These are phyloP conservation scores for Ascochyta pisi DNA, from an alignment of 2,329 filamentous ascomycete genomes.

Conservation along the genomic window DNA sequence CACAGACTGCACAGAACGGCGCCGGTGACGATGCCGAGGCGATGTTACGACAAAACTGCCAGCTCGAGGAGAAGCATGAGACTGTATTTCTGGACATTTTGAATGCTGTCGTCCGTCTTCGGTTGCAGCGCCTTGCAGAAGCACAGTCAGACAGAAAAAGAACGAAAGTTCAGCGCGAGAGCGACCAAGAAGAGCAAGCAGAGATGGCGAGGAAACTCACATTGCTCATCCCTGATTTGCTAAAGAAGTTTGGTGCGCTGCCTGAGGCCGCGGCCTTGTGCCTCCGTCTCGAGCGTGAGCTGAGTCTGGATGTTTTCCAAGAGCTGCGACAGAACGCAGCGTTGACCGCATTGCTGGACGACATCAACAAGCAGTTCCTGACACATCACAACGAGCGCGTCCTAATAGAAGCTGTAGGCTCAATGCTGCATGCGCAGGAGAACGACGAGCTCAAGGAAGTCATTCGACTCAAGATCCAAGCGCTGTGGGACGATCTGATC, in stretches of 20 bases:
- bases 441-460: constrained; percentile 90
- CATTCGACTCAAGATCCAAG: constrained; percentile 78
- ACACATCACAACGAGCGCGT: constrained; percentile 89
- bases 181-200: constrained; percentile 76
- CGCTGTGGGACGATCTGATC: constrained; percentile 85
- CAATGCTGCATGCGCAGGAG: constrained; percentile 82
- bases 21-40: constrained; percentile 66
- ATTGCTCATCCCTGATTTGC: constrained; percentile 77
- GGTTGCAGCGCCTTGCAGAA: constrained; percentile 71
- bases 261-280: constrained; percentile 86
- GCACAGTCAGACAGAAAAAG: constrained; percentile 64
- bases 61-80: constrained; percentile 78
- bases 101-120: constrained; percentile 79
- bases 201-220: constrained; percentile 80
- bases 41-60: constrained; percentile 74
- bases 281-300: constrained; percentile 81
- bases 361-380: constrained; percentile 92
- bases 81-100: constrained; percentile 86
- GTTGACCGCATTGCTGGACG: constrained; percentile 82
- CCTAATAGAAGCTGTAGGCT: constrained; percentile 80
- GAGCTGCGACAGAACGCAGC: constrained; percentile 86
- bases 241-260: constrained; percentile 93
- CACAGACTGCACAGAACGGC: constrained; percentile 60
- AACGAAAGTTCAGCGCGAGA: constrained; percentile 61
- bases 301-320: constrained; percentile 87